phyloP scores from a whole-genome alignment of 1,139 yeast species.

The Debaryomycetaceae sp. region DNA sequence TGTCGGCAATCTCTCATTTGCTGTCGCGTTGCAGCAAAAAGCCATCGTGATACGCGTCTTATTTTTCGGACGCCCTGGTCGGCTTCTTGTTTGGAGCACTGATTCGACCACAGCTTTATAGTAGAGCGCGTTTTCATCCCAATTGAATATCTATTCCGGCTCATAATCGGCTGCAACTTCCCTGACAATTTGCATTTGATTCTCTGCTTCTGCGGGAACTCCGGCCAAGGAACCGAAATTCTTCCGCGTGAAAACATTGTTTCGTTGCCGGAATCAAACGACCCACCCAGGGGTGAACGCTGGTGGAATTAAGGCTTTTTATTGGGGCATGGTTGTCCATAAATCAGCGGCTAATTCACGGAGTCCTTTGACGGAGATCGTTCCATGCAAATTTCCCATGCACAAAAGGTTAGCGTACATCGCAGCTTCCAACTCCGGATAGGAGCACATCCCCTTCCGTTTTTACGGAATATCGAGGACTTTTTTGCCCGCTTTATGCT shows the following conservation, averaged over 20 bases:
- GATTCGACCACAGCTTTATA: too few relatives aligned
- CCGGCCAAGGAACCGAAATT: background rate
- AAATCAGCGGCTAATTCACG: too few relatives aligned
- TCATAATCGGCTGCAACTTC: background rate
- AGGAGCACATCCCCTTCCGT: too few relatives aligned
- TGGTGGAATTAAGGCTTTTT: too few relatives aligned
- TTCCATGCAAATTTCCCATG: too few relatives aligned
- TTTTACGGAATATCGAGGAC: too few relatives aligned
- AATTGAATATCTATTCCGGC: background rate
- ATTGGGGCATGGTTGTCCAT: too few relatives aligned
- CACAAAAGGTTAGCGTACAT: too few relatives aligned
- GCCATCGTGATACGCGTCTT: background rate
- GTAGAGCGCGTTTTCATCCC: background rate
- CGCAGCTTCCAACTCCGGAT: too few relatives aligned
- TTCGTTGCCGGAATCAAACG: background rate
- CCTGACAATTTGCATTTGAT: background rate
- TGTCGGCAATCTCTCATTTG: background rate
- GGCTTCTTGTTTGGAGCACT: background rate
- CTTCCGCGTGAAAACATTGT: background rate
- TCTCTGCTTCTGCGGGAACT: background rate
- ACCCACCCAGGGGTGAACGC: background rate
- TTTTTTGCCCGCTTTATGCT: too few relatives aligned
- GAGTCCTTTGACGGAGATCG: too few relatives aligned
- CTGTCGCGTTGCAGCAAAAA: background rate
- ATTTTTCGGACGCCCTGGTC: background rate